Base-by-base conservation (phyloP, 495 filamentous ascomycete genomes). In the Acidomyces sp. region DNA sequence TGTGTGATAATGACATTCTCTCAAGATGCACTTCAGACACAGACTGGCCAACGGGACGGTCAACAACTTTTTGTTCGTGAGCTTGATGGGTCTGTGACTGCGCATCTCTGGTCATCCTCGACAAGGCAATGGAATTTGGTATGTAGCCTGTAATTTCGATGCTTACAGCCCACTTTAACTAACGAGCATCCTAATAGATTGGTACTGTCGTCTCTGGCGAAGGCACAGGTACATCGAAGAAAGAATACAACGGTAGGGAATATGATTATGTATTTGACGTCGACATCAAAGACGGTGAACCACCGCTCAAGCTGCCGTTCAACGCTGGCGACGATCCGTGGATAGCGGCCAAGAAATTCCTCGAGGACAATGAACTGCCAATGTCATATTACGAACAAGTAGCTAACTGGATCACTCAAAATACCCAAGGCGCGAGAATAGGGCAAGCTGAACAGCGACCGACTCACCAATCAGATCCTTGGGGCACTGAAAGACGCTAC, bases 211-310 rank as follows among this genome's bases (percentile, higher is more conserved):
- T 99, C 13, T 87, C 93, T 43, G 75, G 84, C 2, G 80, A 77
- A 24, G 88, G 79, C 23, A 90, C 84, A 55, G 83, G 76, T 43
- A 80, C 82, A 3, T 69, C 69, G 32, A 83, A 82, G 56, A 76
- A 69, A 10, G 63, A 78, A 29, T 82, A 87, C 54, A 58, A 78
- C 2, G 92, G 92, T 17, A 75, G 87, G 56, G 83, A 93, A 40
- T 99, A 92, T 56, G 92, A 99, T 52, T 95, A 83, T 57, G 92
- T 99, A 34, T 99, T 96, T 49, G 88, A 96, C 55, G 90, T 99
- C 19, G 92, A 95, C 52, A 88, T 96, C 42, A 82, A 94, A 55
- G 92, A 96, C 46, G 92, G 90, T 26, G 85, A 88, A 48, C 92
- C 92, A 21, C 75, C 90, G 2, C 69, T 96, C 23, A 96, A 96